Conservation (phyloP, 2,329 filamentous ascomycete species). For the Fusarium buxicola region DNA sequence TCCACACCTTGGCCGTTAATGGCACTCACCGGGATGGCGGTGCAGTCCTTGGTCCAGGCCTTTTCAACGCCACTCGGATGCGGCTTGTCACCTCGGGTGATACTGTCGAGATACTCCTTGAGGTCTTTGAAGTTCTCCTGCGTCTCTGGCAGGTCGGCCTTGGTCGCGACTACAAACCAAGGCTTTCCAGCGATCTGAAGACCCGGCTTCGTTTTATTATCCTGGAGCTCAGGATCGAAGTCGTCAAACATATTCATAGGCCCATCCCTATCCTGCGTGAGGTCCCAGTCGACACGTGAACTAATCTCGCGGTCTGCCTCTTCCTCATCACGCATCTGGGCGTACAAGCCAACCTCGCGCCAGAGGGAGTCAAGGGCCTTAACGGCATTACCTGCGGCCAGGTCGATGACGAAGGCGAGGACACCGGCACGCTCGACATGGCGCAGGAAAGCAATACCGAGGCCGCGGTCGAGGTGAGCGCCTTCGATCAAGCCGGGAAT, state of each 20-base stretch:
- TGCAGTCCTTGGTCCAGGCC: conserved; percentile 70
- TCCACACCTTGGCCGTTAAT: conserved; percentile 88
- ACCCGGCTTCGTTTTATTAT: conserved; percentile 46
- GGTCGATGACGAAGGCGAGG: conserved; percentile 92
- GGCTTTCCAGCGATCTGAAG: conserved; percentile 91
- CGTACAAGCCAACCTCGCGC: conserved; percentile 91
- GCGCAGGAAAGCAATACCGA: conserved; percentile 90
- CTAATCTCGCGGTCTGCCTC: conserved; percentile 74
- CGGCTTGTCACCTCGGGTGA: conserved; percentile 70
- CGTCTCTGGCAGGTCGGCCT: conserved; percentile 85
- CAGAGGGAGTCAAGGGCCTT: conserved; percentile 83
- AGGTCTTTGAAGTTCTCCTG: conserved; percentile 80
- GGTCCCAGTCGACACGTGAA: conserved; percentile 66
- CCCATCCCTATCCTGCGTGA: conserved; percentile 59
- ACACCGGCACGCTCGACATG: conserved; percentile 95
- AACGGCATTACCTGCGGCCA: conserved; percentile 83
- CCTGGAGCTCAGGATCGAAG: conserved; percentile 23
- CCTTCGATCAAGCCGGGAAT: conserved; percentile 94
- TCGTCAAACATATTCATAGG: conserved; percentile 43
- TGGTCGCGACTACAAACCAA: conserved; percentile 96
- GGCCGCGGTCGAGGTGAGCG: conserved; percentile 89
- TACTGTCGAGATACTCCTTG: conserved; percentile 74
- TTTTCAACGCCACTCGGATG: conserved; percentile 78
- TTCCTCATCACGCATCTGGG: conserved; percentile 78
- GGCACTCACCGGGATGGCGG: conserved; percentile 87